These are phyloP conservation scores for Vigna radiata DNA, from an alignment of 306 rosid species.

Conservation along the genomic window DNA sequence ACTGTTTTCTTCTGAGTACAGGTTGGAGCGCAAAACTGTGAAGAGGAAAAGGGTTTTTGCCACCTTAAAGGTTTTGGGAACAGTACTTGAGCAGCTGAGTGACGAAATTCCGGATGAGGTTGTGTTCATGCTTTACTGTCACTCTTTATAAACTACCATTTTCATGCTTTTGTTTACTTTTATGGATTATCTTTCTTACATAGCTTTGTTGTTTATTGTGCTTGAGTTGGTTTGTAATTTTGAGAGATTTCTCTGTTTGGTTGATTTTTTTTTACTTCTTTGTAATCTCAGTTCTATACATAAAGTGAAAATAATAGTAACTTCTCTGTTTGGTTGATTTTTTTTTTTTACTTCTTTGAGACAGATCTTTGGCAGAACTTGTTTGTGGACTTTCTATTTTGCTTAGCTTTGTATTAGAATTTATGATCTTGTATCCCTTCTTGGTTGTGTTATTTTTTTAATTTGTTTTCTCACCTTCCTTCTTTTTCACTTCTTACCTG, in stretches of 20 bases:
- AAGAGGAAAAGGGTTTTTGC: slow-evolving; percentile 92
- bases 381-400: not conserved
- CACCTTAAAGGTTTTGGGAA: slow-evolving; percentile 81
- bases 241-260: not conserved
- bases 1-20: slow-evolving; percentile 47
- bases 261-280: not conserved
- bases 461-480: not conserved
- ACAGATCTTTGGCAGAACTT: not conserved
- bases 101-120: slow-evolving; percentile 94
- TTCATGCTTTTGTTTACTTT: slow-evolving; percentile 11
- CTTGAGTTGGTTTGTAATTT: slow-evolving; percentile 13
- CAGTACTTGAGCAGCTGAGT: slow-evolving; percentile 77
- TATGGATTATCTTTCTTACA: not conserved
- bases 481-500: not conserved
- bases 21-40: slow-evolving; percentile 87
- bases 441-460: not conserved
- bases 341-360: too few species aligned
- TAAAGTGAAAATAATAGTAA: slow-evolving; percentile 2
- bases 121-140: slow-evolving; percentile 33
- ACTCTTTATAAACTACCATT: slow-evolving; percentile 25
- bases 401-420: not conserved
- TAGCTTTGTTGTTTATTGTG: slow-evolving; percentile 15
- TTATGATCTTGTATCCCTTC: not conserved
- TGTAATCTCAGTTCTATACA: not conserved
- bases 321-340: too few species aligned